These are phyloP conservation scores for Chaetomium sp. DNA, from an alignment of 2,329 filamentous ascomycete genomes.

Conservation along the genomic window DNA sequence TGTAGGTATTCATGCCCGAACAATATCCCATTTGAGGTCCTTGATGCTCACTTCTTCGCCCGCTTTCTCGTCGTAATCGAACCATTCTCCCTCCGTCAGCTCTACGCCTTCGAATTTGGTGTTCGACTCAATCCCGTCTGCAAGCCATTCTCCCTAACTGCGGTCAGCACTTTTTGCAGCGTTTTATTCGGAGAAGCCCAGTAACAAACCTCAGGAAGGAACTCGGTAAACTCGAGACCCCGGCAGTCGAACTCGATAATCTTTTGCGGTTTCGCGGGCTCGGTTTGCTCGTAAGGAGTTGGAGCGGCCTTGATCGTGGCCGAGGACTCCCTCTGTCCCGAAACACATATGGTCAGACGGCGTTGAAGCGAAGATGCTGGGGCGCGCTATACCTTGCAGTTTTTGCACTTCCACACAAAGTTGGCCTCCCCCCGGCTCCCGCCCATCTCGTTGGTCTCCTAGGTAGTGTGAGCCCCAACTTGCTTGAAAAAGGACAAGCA, in stretches of 20 bases:
- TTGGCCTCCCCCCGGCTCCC: constrained; percentile 95
- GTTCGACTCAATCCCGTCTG: constrained; percentile 75
- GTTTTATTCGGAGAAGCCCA: neutral
- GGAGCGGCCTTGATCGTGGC: constrained; percentile 80
- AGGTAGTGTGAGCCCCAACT: neutral
- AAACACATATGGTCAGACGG: constrained; percentile 2
- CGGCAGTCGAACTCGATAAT: constrained; percentile 92
- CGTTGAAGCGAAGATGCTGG: neutral
- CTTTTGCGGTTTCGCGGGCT: constrained; percentile 74
- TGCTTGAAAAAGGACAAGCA: neutral
- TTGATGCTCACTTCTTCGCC: constrained; percentile 91
- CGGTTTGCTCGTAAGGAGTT: constrained; percentile 67
- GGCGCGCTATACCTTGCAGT: constrained; percentile 67
- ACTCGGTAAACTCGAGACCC: constrained; percentile 88
- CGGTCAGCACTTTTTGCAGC: constrained; percentile 10
- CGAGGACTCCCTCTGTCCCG: constrained; percentile 72
- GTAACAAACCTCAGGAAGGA: constrained; percentile 75
- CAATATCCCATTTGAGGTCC: constrained; percentile 84
- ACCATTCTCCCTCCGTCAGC: constrained; percentile 90
- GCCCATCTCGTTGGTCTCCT: constrained; percentile 90
- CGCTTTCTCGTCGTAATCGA: constrained; percentile 94
- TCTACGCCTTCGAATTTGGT: constrained; percentile 85
- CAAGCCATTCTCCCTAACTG: constrained; percentile 81
- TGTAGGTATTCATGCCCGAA: constrained; percentile 57
- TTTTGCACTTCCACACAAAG: constrained; percentile 99